A percentile compares a stretch with the other conserved stretches of the same genome.
Conservation (phyloP, 164 flowering plant species). For the Liriodendron chinense region DNA sequence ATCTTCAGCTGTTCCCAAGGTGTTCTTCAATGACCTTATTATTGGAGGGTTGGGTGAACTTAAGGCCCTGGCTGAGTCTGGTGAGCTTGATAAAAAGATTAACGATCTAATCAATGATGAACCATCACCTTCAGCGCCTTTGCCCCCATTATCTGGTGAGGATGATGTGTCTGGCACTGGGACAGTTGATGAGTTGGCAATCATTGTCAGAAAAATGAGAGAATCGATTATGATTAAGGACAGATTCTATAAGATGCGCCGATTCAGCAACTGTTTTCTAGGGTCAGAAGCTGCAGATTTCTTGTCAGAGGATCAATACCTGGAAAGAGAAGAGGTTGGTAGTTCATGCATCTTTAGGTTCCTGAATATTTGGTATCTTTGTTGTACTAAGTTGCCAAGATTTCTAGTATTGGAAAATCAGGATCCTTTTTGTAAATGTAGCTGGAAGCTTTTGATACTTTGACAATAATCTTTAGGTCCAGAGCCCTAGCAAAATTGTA, state of each 20-base stretch:
- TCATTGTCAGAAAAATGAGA: conserved; percentile 68
- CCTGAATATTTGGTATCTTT: not conserved
- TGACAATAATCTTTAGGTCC: too few relatives aligned
- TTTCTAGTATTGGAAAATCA: not conserved
- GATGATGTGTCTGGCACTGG: conserved; percentile 74
- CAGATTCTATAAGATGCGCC: conserved; percentile 71
- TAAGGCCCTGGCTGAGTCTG: conserved; percentile 57
- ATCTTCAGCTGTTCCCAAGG: conserved; percentile 68
- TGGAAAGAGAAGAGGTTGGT: conserved; percentile 84
- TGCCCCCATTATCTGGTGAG: conserved; percentile 86
- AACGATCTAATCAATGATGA: conserved; percentile 48
- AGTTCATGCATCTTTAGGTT: not conserved
- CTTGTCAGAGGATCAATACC: conserved; percentile 67
- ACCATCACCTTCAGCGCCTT: conserved; percentile 67
- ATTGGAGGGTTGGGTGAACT: conserved; percentile 69
- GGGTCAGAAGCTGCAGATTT: conserved; percentile 88
- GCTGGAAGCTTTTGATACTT: not conserved
- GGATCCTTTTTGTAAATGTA: not conserved
- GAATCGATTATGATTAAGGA: conserved; percentile 58
- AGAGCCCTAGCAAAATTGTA: too few relatives aligned
- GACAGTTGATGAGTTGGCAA: conserved; percentile 66
- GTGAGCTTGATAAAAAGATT: conserved; percentile 62
- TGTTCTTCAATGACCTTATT: conserved; percentile 67
- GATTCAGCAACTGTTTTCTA: conserved; percentile 66
- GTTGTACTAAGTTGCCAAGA: not conserved